These are phyloP conservation scores for Monosporozyma unispora DNA, from an alignment of 805 yeast species.

Conservation along the genomic window DNA sequence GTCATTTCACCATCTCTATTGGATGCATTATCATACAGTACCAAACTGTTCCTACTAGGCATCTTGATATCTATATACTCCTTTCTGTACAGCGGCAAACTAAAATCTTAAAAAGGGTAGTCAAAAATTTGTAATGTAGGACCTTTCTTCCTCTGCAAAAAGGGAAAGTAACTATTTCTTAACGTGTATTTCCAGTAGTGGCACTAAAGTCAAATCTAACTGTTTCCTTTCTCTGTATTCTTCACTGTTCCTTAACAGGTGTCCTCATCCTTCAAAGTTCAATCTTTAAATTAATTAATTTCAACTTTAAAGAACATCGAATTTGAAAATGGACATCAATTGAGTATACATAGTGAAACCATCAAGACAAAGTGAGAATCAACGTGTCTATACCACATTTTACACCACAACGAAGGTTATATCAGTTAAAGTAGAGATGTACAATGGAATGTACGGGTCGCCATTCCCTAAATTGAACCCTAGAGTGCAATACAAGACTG, in stretches of 20 bases:
- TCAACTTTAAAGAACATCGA: neutral
- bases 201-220: neutral
- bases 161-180: too few relatives aligned
- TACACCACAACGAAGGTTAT: neutral
- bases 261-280: neutral
- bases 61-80: neutral
- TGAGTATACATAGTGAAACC: neutral
- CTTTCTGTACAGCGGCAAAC: neutral
- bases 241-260: neutral
- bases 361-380: neutral
- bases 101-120: neutral
- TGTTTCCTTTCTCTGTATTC: neutral
- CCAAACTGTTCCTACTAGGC: neutral
- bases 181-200: too few relatives aligned
- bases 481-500: constrained; percentile 53
- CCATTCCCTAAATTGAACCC: constrained; percentile 65
- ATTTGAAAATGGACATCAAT: neutral
- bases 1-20: constrained; percentile 7
- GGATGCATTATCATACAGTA: neutral
- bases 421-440: constrained; percentile 6
- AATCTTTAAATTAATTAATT: neutral
- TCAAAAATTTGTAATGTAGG: neutral
- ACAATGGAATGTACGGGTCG: constrained; percentile 30
- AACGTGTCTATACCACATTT: neutral
- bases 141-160: neutral